phyloP scores from a whole-genome alignment of 2,329 filamentous ascomycete species.

The Neopestalotiopsis sp. region DNA sequence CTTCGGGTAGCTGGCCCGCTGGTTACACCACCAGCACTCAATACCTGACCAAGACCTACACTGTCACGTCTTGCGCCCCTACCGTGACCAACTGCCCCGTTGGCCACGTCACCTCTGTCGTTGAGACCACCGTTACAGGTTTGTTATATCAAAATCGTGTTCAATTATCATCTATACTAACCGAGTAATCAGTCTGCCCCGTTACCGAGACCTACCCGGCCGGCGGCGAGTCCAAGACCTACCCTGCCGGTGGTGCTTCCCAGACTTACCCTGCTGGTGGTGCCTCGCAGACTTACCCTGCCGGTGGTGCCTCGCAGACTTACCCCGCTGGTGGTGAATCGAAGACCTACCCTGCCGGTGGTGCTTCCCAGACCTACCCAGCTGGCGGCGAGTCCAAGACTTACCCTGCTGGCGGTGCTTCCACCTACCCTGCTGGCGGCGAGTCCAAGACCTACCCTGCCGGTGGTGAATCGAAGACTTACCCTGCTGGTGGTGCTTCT shows the following conservation, averaged over 20 bases:
- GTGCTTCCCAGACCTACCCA: conserved; percentile 8
- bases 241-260: background rate
- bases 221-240: background rate
- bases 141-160: background rate
- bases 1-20: conserved; percentile 1
- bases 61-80: conserved; percentile 38
- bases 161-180: background rate
- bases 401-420: conserved; percentile 3
- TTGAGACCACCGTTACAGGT: conserved; percentile 6
- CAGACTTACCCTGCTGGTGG: conserved; percentile 4
- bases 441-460: conserved; percentile 10
- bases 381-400: background rate
- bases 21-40: conserved; percentile 32
- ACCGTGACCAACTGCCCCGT: conserved; percentile 34
- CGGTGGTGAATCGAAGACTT: conserved; percentile 5
- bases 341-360: conserved; percentile 8
- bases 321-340: background rate
- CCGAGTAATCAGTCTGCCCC: background rate
- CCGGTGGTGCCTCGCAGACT: background rate
- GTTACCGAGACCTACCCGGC: conserved; percentile 5
- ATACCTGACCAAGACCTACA: conserved; percentile 33
- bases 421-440: background rate
- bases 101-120: conserved; percentile 31
- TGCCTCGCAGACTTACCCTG: background rate
- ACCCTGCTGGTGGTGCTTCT: conserved; percentile 7